Evolutionary conservation across 768 basidiomycete genomes (phyloP), one percentile per base, ranked within the genome.

Genomic region (Roridomyces roridus): DNA sequence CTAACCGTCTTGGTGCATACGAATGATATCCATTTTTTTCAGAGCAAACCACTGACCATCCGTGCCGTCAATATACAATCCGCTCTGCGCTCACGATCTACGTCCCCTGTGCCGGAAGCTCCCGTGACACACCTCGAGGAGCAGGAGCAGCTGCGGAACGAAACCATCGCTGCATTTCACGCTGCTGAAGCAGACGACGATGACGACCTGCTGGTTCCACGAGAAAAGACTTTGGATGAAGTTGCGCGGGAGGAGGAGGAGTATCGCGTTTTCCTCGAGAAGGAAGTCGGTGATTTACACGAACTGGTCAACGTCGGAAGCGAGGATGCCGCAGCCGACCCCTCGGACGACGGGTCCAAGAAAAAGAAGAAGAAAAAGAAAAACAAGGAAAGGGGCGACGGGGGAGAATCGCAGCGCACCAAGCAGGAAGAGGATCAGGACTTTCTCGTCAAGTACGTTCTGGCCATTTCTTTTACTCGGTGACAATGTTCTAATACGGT

Each of bases 91-190:
- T 83, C 86, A 4, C 80, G 81, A 20, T 85, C 89, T 0, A 80
- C 85, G 1, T 86, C 88, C n/a, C 83, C 84, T 2, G 72, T 75
- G 45, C 77, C 77, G 0, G 74, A 78, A 5, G 45, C 20, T 17
- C 70, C 73, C 5, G 65, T 73, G n/a, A 91, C 95, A 0, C 88
- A 95, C 64, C 85, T 82, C 4, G 81, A 94, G 70, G 94, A 96
- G 67, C 91, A 96, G 70, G 75, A 73, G 1, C 77, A 74, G 0
- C 81, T 99, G 20, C 87, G 90, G 14, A 77, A 82, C 31, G 95
- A 97, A 70, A 94, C 92, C 0, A 91, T 93, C 21, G 80, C 86
- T 1, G 96, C 91, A 0, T 98, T 99, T 72, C 87, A 91, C 52
- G 59, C 63, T 29, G 69, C 69, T 24, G 80, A 75, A 4, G 79